A percentile compares a stretch with the other conserved stretches of the same genome.
These are phyloP conservation scores for Talaromyces piceae DNA, from an alignment of 2,329 filamentous ascomycete genomes.

Conservation along the genomic window DNA sequence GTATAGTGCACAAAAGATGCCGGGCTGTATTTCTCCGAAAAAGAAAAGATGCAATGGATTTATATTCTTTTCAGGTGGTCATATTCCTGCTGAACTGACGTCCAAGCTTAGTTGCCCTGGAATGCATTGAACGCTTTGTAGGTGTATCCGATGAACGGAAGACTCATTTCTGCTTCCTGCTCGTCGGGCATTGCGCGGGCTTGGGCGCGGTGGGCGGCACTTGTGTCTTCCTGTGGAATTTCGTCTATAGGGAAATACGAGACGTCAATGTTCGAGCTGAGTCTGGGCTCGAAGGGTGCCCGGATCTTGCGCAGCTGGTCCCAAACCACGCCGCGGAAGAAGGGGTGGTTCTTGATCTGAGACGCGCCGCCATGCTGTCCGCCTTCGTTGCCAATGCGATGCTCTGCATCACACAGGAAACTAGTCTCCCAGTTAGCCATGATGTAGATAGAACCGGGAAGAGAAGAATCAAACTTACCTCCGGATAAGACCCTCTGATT, in stretches of 20 bases:
- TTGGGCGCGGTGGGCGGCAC: constrained; percentile 76
- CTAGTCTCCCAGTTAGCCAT: too few relatives aligned
- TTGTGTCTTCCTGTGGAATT: constrained; percentile 93
- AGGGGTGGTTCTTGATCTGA: constrained; percentile 88
- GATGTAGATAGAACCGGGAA: constrained; percentile 15
- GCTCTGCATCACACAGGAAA: constrained; percentile 87
- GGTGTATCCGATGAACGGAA: constrained; percentile 94
- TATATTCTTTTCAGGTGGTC: too few relatives aligned
- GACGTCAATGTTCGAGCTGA: constrained; percentile 89
- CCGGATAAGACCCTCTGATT: constrained; percentile 87
- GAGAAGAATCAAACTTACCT: constrained; percentile 51
- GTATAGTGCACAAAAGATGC: not conserved
- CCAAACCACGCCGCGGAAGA: constrained; percentile 96
- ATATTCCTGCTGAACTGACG: too few relatives aligned
- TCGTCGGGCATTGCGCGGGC: constrained; percentile 65
- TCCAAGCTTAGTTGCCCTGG: constrained; percentile 30
- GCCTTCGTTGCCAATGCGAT: constrained; percentile 70
- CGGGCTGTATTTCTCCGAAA: not conserved
- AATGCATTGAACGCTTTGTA: constrained; percentile 91
- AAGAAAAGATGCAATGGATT: too few relatives aligned
- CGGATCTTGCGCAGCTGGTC: constrained; percentile 86
- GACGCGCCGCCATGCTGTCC: constrained; percentile 61
- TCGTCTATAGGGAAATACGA: constrained; percentile 99
- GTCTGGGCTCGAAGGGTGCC: constrained; percentile 89
- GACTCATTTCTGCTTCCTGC: constrained; percentile 85